These are phyloP conservation scores for Hippophae tibetana DNA, from an alignment of 306 rosid species.

Conservation along the genomic window DNA sequence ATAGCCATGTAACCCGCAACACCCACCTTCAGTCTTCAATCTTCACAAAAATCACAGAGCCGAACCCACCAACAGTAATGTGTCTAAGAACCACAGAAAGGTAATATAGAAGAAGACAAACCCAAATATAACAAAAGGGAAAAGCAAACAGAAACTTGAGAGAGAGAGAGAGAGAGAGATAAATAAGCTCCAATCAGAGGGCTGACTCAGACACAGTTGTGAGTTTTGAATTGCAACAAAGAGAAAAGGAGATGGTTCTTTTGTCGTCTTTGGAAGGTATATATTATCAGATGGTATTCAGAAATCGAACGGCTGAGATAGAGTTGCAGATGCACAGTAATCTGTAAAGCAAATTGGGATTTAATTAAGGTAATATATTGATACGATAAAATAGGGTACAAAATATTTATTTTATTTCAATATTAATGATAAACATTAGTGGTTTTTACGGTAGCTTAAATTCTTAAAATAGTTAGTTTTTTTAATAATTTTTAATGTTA, in stretches of 20 bases:
- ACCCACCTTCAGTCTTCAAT: conserved; percentile 5
- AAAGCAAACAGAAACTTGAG: conserved; percentile 5
- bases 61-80: conserved; percentile 12
- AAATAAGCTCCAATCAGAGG: conserved; percentile 39
- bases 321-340: conserved; percentile 12
- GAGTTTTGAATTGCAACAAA: conserved; percentile 5
- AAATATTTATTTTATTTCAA: too few relatives aligned
- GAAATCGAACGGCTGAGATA: conserved; percentile 27
- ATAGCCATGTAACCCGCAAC: conserved; percentile 32
- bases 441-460: too few relatives aligned
- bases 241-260: neutral
- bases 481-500: too few relatives aligned
- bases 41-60: conserved; percentile 16
- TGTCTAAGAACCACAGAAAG: neutral
- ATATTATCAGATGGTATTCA: conserved; percentile 10
- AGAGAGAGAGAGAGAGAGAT: conserved; percentile 19
- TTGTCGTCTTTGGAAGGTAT: neutral
- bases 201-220: neutral
- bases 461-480: too few relatives aligned
- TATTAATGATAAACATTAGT: too few relatives aligned
- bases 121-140: conserved; percentile 13
- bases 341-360: neutral
- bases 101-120: conserved; percentile 9
- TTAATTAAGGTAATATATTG: too few relatives aligned
- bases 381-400: too few relatives aligned